Percentiles rank a stretch among this genome's conserved stretches.
phyloP scores from a whole-genome alignment of 768 basidiomycete genomes.

The Pholiota microspora region DNA sequence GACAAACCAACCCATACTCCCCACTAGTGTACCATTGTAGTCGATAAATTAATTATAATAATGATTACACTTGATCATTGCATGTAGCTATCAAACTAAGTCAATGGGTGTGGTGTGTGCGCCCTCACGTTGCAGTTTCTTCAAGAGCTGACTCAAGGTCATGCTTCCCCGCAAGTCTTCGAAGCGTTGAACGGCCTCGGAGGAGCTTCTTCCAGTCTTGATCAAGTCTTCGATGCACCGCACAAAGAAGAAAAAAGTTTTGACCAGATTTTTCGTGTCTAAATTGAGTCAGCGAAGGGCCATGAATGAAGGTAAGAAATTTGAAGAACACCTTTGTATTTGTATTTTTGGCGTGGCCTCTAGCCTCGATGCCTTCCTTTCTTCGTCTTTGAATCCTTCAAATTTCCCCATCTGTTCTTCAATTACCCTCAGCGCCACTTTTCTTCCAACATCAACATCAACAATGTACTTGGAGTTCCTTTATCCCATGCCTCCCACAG shows the following conservation, averaged over 20 bases:
- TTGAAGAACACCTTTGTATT: background rate
- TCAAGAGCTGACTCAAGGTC: background rate
- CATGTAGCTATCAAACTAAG: no score
- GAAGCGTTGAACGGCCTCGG: slow-evolving; percentile 6
- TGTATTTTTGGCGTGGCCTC: slow-evolving; percentile 8
- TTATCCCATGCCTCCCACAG: slow-evolving; percentile 14
- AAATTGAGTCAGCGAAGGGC: background rate
- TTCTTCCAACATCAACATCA: slow-evolving; percentile 5
- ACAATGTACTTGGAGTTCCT: slow-evolving; percentile 8
- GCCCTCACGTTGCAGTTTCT: background rate
- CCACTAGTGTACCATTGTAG: no score
- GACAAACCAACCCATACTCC: no score
- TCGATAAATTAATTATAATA: no score
- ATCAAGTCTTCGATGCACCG: slow-evolving; percentile 5
- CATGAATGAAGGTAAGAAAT: background rate
- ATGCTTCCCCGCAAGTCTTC: slow-evolving; percentile 4
- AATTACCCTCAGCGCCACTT: slow-evolving; percentile 5
- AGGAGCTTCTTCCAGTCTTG: background rate
- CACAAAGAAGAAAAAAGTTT: slow-evolving; percentile 12
- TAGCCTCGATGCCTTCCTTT: slow-evolving; percentile 4
- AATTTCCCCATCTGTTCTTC: slow-evolving; percentile 9
- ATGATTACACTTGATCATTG: no score
- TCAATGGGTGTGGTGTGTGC: no score
- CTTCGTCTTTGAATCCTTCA: slow-evolving; percentile 6
- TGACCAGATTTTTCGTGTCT: slow-evolving; percentile 9